phyloP scores from a whole-genome alignment of 2,329 filamentous ascomycete species.

The Nakataea oryzae region DNA sequence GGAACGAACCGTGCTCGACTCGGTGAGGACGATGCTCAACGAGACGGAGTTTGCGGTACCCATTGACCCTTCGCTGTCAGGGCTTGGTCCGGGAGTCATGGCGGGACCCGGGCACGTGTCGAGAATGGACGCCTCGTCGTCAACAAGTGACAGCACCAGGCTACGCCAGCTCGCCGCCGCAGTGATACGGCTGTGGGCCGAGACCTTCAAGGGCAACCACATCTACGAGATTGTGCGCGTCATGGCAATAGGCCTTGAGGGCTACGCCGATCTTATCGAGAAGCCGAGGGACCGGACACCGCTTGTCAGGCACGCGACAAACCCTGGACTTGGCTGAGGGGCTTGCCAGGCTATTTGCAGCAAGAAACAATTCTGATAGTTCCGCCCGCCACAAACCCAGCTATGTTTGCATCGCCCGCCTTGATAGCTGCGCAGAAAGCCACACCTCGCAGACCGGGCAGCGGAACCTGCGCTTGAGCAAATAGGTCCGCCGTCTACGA shows the following conservation, averaged over 20 bases:
- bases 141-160: constrained; percentile 36
- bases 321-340: not conserved
- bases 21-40: constrained; percentile 46
- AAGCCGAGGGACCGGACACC: constrained; percentile 40
- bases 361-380: too few species aligned
- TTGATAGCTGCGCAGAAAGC: not conserved
- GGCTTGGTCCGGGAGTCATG: constrained; percentile 8
- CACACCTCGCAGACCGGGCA: not conserved
- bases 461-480: too few species aligned
- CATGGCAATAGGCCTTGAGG: constrained; percentile 46
- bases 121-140: constrained; percentile 25
- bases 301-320: constrained; percentile 20
- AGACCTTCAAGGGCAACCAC: constrained; percentile 50
- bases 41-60: constrained; percentile 54
- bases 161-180: constrained; percentile 45
- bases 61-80: constrained; percentile 43
- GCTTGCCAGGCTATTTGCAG: too few species aligned
- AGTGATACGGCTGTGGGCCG: constrained; percentile 50
- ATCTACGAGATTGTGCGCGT: constrained; percentile 50
- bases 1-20: constrained; percentile 44
- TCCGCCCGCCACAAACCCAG: too few species aligned
- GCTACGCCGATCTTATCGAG: constrained; percentile 45
- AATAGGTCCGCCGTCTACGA: too few species aligned
- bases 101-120: constrained; percentile 14
- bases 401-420: too few species aligned